Conservation (phyloP, 306 rosid species). For the Medicago truncatula region DNA sequence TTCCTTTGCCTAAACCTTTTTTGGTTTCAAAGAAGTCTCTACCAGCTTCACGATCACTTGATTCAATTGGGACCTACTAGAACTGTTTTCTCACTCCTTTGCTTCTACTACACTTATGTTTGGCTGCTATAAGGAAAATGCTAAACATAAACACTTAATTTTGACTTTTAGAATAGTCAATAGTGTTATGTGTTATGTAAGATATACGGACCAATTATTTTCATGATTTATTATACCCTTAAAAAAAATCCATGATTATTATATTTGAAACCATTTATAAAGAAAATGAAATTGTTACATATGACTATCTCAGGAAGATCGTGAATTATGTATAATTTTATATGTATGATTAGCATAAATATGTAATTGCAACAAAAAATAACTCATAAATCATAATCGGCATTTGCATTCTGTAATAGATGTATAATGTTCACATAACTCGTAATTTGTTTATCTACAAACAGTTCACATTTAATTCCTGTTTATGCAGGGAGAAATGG, state of each 20-base stretch:
- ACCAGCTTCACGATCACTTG: constrained; percentile 18
- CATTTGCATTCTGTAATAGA: constrained; percentile 39
- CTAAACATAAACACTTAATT: constrained; percentile 1
- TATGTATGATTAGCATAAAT: constrained; percentile 23
- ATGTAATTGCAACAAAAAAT: constrained; percentile 11
- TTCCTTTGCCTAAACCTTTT: constrained; percentile 38
- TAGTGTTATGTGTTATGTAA: constrained; percentile 2
- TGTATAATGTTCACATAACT: constrained; percentile 15
- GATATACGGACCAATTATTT: background rate
- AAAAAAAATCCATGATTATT: background rate
- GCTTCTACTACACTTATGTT: constrained; percentile 34
- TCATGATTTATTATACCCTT: no score
- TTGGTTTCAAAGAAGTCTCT: constrained; percentile 33
- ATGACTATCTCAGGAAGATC: constrained; percentile 25
- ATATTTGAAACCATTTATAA: constrained; percentile 15
- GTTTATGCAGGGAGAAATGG: constrained; percentile 70
- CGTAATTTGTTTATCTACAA: constrained; percentile 20
- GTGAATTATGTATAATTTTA: background rate
- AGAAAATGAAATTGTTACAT: constrained; percentile 22
- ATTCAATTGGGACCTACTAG: constrained; percentile 34
- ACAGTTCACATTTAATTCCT: constrained; percentile 26
- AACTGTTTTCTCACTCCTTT: constrained; percentile 38
- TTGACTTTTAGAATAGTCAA: constrained; percentile 4
- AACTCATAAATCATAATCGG: background rate
- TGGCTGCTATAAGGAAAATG: constrained; percentile 3